phyloP scores from a whole-genome alignment of 306 rosid genomes.

The Quercus bicolor region DNA sequence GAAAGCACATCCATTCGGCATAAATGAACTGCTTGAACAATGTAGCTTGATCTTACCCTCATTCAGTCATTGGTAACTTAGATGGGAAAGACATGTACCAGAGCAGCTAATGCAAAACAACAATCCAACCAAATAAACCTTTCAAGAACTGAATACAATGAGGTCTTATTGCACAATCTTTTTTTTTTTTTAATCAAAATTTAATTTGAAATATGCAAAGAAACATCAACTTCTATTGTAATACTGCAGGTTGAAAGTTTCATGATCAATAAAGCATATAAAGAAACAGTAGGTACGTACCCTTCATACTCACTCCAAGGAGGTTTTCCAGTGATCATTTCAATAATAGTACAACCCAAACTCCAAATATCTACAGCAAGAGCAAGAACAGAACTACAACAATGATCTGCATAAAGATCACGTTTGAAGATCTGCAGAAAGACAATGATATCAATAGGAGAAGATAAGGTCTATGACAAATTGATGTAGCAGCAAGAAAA shows the following conservation, averaged over 20 bases:
- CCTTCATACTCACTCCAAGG: conserved; percentile 95
- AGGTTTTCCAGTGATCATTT: conserved; percentile 92
- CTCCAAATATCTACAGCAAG: conserved; percentile 77
- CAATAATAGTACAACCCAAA: conserved; percentile 90
- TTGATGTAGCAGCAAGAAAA: too few species aligned
- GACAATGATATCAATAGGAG: too few species aligned
- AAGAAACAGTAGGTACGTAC: conserved; percentile 33
- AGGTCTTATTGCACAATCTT: background rate
- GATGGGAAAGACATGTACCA: too few species aligned
- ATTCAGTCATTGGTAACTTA: too few species aligned
- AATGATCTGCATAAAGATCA: conserved; percentile 6
- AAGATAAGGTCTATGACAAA: too few species aligned
- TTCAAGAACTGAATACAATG: background rate
- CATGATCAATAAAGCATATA: background rate
- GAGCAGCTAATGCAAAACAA: background rate
- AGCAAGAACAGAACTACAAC: conserved; percentile 76
- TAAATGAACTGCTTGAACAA: too few species aligned
- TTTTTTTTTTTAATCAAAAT: background rate
- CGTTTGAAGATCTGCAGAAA: conserved; percentile 25
- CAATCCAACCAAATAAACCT: background rate
- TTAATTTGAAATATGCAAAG: background rate
- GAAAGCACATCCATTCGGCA: too few species aligned
- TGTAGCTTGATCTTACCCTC: too few species aligned
- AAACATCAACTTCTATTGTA: background rate
- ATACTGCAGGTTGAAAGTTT: background rate